Evolutionary conservation across 23 red algal species (phyloP).

Genomic region (Cyanidioschyzon merolae): DNA sequence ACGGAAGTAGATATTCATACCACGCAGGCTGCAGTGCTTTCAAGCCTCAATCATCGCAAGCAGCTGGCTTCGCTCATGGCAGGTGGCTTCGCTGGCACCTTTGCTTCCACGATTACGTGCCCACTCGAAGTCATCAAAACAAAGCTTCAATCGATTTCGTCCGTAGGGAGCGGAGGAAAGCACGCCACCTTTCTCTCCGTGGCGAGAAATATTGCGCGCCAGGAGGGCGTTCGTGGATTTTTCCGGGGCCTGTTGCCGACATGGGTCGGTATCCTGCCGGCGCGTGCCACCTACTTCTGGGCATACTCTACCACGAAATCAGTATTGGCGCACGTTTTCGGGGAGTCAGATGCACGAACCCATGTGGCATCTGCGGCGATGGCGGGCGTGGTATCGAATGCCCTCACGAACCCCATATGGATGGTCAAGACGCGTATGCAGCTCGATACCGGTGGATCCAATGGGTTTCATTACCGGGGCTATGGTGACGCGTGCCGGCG

Average conservation of each 20-base stretch:
- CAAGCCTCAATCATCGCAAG: conserved; percentile 20
- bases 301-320: conserved; percentile 90
- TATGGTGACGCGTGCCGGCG: conserved; percentile 84
- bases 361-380: conserved; percentile 73
- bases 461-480: conserved; percentile 45
- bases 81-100: conserved; percentile 82
- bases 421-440: conserved; percentile 94
- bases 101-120: conserved; percentile 86
- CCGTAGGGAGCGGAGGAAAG: not conserved
- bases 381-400: conserved; percentile 84
- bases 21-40: not conserved
- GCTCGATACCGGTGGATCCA: conserved; percentile 60
- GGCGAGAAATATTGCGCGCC: conserved; percentile 21
- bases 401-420: conserved; percentile 97
- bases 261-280: conserved; percentile 75
- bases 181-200: conserved; percentile 13
- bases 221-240: conserved; percentile 35
- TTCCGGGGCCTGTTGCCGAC: conserved; percentile 51
- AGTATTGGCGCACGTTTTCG: conserved; percentile 32
- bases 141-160: conserved; percentile 20
- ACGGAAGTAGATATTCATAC: not conserved
- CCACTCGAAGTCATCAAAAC: conserved; percentile 97
- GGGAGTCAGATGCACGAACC: conserved; percentile 50
- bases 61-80: conserved; percentile 90
- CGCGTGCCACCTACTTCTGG: conserved; percentile 96